Evolutionary conservation across 495 filamentous ascomycete species (phyloP).

Genomic region (Penicillium manginii): DNA sequence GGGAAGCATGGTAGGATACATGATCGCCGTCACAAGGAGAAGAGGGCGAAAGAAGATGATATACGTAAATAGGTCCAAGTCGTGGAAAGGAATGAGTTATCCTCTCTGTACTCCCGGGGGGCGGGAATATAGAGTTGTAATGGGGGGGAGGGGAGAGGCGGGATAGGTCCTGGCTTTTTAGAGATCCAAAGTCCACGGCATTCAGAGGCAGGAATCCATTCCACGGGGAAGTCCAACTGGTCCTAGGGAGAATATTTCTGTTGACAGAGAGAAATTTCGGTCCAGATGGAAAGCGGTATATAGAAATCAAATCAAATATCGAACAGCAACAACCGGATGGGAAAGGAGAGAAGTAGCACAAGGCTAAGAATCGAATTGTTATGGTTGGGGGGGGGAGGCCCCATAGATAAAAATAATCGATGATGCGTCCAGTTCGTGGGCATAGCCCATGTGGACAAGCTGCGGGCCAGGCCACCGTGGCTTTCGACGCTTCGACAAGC

Average conservation of each 20-base stretch:
- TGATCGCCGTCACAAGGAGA: conserved; percentile 20
- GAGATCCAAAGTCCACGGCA: conserved; percentile 20
- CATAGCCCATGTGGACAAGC: conserved; percentile 16
- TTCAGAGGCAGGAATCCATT: conserved; percentile 24
- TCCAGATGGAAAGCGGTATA: background rate
- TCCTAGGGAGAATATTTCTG: conserved; percentile 8
- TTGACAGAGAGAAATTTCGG: background rate
- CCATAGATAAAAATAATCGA: conserved; percentile 27
- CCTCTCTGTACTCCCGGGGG: conserved; percentile 2
- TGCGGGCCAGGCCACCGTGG: conserved; percentile 15
- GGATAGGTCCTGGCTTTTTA: conserved; percentile 6
- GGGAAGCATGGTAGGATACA: conserved; percentile 58
- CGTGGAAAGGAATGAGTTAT: background rate
- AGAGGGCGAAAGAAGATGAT: conserved; percentile 15
- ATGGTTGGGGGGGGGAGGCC: conserved; percentile 3
- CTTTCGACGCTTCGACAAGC: conserved; percentile 14
- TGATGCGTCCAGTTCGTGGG: conserved; percentile 24
- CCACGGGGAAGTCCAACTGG: conserved; percentile 13
- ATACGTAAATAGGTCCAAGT: conserved; percentile 23
- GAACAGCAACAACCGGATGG: conserved; percentile 4
- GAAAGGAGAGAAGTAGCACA: conserved; percentile 6
- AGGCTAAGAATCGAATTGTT: conserved; percentile 6
- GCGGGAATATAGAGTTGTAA: conserved; percentile 10
- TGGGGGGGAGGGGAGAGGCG: background rate
- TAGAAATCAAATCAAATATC: background rate